Base-by-base conservation (phyloP, 805 yeast genomes). In the Candida krabiensis region DNA sequence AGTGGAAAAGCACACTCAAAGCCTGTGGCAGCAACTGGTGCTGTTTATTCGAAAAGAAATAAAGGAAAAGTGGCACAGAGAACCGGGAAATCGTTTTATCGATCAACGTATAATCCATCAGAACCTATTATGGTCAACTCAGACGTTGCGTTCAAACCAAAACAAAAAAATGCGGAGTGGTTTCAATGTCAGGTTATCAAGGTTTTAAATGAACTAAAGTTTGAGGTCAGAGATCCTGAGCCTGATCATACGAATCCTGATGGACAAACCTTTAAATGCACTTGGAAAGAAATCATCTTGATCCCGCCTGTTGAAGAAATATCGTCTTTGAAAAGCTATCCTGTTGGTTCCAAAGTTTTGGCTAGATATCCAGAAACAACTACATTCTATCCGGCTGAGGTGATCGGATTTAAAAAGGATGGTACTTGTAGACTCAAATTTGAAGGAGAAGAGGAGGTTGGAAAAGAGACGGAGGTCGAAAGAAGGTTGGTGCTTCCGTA, bases 301-400 rank as follows among this genome's bases (percentile, higher is more conserved):
- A 83, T 93, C 29, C 87, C 95, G 0, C 74, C 82, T 2, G 1
- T 5, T 1, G 49, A 41, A 11, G 38, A 40, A 23, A 21, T 37
- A 1, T 47, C 63, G 41, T 54, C 56, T 4, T 60, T 80, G 41
- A 58, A 64, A 17, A 70, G 73, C 30, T 86, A 85, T 48, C 84
- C 95, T 0, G 67, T 79, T 26, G 93, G 95, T 0, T 71, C 89
- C 0, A 80, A 79, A 48, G 98, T 93, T 3, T 68, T 93, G 42
- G 99, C 97, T 0, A 73, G 95, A 53, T 93, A 93, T 54, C 99
- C 99, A 1, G 99, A 93, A 51, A 93, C 99, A 0, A 93, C 99
- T 0, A 90, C 98, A 0, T 93, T 93, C 53, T 93, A 93, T 54
- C 87, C 95, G 3, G 99, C 99, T 0, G 86, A 86, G 34, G 97